phyloP scores from a whole-genome alignment of 768 basidiomycete genomes.

The Favolaschia claudopus region DNA sequence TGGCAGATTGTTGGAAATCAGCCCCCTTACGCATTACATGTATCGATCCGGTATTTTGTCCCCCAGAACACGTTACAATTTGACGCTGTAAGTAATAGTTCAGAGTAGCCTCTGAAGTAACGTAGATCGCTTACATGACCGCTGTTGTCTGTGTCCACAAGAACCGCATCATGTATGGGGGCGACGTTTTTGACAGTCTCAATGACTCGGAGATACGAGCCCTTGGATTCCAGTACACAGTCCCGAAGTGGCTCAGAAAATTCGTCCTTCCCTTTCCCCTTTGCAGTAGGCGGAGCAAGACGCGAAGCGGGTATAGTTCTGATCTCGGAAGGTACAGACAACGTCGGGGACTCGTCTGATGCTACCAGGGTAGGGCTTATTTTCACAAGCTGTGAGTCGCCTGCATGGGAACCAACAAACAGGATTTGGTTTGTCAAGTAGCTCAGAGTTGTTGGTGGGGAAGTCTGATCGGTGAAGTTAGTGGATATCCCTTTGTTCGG shows the following conservation, averaged over 20 bases:
- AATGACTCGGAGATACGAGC: conserved; percentile 66
- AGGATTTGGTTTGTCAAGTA: conserved; percentile 75
- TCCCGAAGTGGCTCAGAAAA: conserved; percentile 44
- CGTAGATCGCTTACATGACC: conserved; percentile 58
- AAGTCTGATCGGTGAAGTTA: conserved; percentile 54
- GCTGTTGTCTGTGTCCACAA: conserved; percentile 75
- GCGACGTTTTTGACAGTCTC: conserved; percentile 79
- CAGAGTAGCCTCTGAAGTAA: not conserved
- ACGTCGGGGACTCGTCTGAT: conserved; percentile 47
- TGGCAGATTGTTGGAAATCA: conserved; percentile 72
- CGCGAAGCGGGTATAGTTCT: conserved; percentile 46
- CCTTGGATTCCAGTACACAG: conserved; percentile 56
- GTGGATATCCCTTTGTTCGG: not conserved
- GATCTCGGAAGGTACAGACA: conserved; percentile 61
- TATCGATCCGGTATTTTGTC: conserved; percentile 75
- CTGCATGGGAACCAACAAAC: conserved; percentile 83
- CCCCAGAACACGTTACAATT: conserved; percentile 88
- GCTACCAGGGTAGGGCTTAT: conserved; percentile 59
- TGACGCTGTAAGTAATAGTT: conserved; percentile 57
- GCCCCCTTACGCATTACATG: conserved; percentile 84
- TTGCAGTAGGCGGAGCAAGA: conserved; percentile 35
- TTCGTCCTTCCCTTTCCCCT: conserved; percentile 50
- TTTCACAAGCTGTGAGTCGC: conserved; percentile 79
- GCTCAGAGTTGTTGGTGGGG: conserved; percentile 73
- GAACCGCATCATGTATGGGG: conserved; percentile 82